Evolutionary conservation across 2,329 filamentous ascomycete genomes (phyloP), one percentile per base, ranked within the genome.

Genomic region (Plectosphaerella plurivora): DNA sequence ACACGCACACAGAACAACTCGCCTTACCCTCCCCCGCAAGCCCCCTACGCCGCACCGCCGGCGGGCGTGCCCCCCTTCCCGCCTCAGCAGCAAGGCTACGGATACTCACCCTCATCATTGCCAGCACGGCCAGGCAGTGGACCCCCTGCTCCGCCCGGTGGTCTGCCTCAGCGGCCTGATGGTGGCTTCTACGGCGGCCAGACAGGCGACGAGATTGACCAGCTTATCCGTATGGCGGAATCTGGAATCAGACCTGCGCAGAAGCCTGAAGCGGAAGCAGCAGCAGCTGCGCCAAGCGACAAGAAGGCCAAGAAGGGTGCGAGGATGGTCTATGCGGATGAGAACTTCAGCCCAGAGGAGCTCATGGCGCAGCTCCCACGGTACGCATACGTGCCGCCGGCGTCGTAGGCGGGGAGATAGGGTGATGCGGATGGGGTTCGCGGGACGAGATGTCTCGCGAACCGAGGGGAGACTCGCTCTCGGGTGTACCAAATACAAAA

Each of bases 291-390:
- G 1, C 8, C 28, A 33, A 74, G 71, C 49, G 85, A 88, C 66
- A 88, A 85, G 73, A 83, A 83, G 63, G 70, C 71, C 16, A 87
- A 87, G 77, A 82, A 84, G 65, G 86, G 84, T 64, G 76, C 77
- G 52, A 81, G 82, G 66, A 86, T 96, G 81, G 77, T 96, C 28
- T 96, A 94, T 73, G 85, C 85, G 56, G 89, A 95, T 65, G 84
- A 87, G 49, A 86, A 88, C 53, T 74, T 85, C 63, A 94, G 89
- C 63, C 89, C 91, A 2, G 92, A 97, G 73, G 92, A 96, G 78
- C 90, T 86, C 72, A 91, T 96, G 89, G 87, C 90, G 25, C 73
- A 75, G 65, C 74, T 94, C 73, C 77, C 88, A 55, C 86, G 84
- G 69, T 96, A 95, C 74, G 84, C 86, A 61, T 88, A 82, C 68